Base-by-base conservation (phyloP, 495 filamentous ascomycete species). In the Choiromyces venosus region DNA sequence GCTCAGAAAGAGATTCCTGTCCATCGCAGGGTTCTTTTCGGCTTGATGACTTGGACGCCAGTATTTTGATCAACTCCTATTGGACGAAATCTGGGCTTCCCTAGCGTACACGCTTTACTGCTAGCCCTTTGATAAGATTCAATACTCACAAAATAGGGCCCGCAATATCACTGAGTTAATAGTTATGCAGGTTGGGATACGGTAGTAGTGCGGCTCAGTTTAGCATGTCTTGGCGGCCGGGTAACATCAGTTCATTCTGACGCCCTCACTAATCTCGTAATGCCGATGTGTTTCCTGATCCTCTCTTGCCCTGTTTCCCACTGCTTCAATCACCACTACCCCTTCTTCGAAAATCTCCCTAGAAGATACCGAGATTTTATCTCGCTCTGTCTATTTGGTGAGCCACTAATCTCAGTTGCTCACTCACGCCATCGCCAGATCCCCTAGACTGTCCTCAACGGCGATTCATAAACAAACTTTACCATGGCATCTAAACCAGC, bases 401-500 rank as follows among this genome's bases (percentile, higher is more conserved):
- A 61, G 10, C 52, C 25, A 61, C 52, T 61, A 29, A 29, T 61
- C 52, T 33, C 52, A 33, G 52, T 29, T 29, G 16, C 52, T 3
- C 52, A 29, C 52, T 33, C 52, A 61, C 52, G 10, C 25, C 12
- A 4, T 61, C 52, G 25, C 25, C 52, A 16, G 52, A 29, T 61
- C 52, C 52, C 25, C 52, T 61, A 4, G 25, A 33, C 52, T 29
- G 4, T 14, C 25, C 52, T 14, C 52, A 16, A 4, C 52, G 25
- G 25, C 52, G 52, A 61, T 61, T 33, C 52, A 61, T 61, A 33
- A 61, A 61, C 52, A 61, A 61, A 61, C 52, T 16, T 29, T 19
- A 69, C 71, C 64, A 80, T 80, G 78, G 67, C 78, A 12, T 75
- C 78, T 36, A 80, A 80, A 73, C 78, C 70, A 35, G 74, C 74